Evolutionary conservation across 306 rosid genomes (phyloP).

Genomic region (Parietaria judaica): DNA sequence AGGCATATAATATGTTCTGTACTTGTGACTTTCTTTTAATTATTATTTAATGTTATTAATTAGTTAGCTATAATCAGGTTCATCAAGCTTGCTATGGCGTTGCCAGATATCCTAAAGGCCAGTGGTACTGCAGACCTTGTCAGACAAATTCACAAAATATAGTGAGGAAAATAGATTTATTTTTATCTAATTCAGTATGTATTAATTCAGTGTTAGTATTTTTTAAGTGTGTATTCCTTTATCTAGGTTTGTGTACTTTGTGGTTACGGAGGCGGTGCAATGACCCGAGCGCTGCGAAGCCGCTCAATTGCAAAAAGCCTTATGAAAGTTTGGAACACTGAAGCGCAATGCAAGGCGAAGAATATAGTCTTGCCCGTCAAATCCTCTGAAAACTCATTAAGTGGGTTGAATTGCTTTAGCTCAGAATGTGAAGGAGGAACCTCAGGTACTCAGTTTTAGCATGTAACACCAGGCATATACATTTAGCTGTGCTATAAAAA

Average conservation of each 20-base stretch:
- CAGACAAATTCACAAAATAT: conserved; percentile 39
- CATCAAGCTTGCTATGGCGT: conserved; percentile 70
- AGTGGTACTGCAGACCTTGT: conserved; percentile 66
- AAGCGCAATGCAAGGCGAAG: conserved; percentile 22
- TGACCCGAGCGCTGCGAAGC: conserved; percentile 50
- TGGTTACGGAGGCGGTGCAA: conserved; percentile 76
- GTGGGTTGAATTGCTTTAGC: conserved; percentile 20
- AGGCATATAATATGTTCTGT: conserved; percentile 24
- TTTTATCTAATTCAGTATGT: not conserved
- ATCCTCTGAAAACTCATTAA: conserved; percentile 17
- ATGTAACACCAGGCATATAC: conserved; percentile 11
- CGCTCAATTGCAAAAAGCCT: conserved; percentile 40
- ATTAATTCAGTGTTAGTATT: not conserved
- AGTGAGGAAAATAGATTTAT: conserved; percentile 20
- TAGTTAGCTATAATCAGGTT: conserved; percentile 33
- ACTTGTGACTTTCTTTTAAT: conserved; percentile 13
- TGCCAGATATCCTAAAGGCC: conserved; percentile 44
- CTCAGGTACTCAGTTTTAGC: conserved; percentile 11
- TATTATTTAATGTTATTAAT: conserved; percentile 10
- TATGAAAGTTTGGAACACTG: conserved; percentile 38
- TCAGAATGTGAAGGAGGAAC: conserved; percentile 16
- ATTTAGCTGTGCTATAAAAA: conserved; percentile 14
- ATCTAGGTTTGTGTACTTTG: conserved; percentile 60
- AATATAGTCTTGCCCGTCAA: conserved; percentile 20
- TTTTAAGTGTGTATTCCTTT: not conserved